Evolutionary conservation across 345 rosid species (phyloP).

Genomic region (Gossypium australe): DNA sequence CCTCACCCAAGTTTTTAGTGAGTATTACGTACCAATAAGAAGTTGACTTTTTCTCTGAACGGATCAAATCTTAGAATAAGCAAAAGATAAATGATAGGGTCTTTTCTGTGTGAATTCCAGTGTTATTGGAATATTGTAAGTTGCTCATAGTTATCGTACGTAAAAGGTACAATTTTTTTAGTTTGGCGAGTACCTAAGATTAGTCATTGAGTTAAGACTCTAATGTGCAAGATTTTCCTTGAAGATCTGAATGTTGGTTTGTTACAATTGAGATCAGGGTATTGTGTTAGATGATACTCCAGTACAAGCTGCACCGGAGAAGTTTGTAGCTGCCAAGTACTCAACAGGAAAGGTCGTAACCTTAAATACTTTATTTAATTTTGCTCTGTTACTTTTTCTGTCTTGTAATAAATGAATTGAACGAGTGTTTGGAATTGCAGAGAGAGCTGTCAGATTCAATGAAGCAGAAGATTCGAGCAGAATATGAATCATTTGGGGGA

Average conservation of each 20-base stretch:
- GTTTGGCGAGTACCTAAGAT: background rate
- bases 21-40: background rate
- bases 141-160: background rate
- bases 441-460: slow-evolving; percentile 76
- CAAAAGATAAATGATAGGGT: background rate
- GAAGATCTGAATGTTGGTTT: slow-evolving; percentile 14
- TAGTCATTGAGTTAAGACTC: background rate
- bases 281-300: slow-evolving; percentile 47
- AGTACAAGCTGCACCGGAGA: slow-evolving; percentile 49
- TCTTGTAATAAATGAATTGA: slow-evolving; percentile 41
- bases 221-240: background rate
- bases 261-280: slow-evolving; percentile 53
- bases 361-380: background rate
- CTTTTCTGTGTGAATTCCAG: background rate
- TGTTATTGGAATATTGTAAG: background rate
- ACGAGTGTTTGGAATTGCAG: slow-evolving; percentile 55
- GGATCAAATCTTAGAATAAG: background rate
- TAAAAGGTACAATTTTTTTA: background rate
- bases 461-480: slow-evolving; percentile 91
- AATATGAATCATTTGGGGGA: slow-evolving; percentile 76
- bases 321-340: slow-evolving; percentile 86
- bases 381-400: slow-evolving; percentile 28
- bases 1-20: background rate
- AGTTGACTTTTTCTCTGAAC: background rate
- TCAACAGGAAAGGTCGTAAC: slow-evolving; percentile 73